Base-by-base conservation (phyloP, 2,329 filamentous ascomycete genomes). In the Fusarium napiforme region DNA sequence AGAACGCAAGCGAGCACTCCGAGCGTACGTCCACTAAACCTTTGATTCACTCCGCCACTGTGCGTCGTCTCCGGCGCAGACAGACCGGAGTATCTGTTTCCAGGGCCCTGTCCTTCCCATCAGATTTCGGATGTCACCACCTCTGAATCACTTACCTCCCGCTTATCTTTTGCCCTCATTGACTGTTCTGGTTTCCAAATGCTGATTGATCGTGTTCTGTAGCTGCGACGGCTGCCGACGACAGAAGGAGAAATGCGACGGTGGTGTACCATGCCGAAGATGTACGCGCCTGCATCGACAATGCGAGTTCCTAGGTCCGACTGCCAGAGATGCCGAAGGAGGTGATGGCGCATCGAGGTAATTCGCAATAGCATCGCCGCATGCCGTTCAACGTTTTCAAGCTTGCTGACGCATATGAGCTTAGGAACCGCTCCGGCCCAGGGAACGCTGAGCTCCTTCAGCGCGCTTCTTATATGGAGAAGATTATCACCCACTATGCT, bases 231-330 rank as follows among this genome's bases (percentile, higher is more conserved):
- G 85, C 59, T 89, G 87, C 77, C 86, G 87, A 66, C 83, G 86
- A 69, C 83, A 87, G 64, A 89, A 89, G 75, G 87, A 89, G 77
- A 88, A 88, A 79, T 89, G 87, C 74, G 86, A 88, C 73, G 87
- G 87, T 52, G 87, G 87, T 56, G 82, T 87, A 23, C 87, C 87
- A 4, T 89, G 87, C 75, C 84, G 85, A 52, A 81, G 87, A 61
- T 89, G 87, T 75, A 81, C 84, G 64, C 85, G 85, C 66, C 84
- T 88, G 72, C 84, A 84, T 66, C 84, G 87, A 47, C 83, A 84
- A 73, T 88, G 87, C 77, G 82, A 85, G 65, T 88, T 88, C 71
- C 82, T 81, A 28, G 79, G 82, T 15, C 82, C 78, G 26, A 73
- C 78, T 32, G 79, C 75, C 37, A 72, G 76, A 67, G 79, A 80